Base-by-base conservation (phyloP, 202 grass and related monocot species). In the Brachypodium distachyon region DNA sequence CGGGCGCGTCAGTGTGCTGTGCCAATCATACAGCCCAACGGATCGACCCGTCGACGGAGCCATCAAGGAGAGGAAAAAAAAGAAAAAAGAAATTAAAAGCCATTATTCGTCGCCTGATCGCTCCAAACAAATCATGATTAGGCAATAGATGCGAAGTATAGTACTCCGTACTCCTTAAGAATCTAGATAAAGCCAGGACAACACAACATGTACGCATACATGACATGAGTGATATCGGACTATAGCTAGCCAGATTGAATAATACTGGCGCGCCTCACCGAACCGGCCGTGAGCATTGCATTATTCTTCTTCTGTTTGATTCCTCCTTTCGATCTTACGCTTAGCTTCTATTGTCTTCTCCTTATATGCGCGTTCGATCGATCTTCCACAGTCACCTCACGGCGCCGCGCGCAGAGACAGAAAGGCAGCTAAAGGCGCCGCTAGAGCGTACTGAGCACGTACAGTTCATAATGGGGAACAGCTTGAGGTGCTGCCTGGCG, bases 401-500 rank as follows among this genome's bases (percentile, higher is more conserved):
- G n/a, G n/a, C n/a, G 33, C 42, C 5, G 34, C 26, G 50, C 42
- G 28, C 38, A 46, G 40, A 29, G 37, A 42, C n/a, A n/a, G n/a
- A n/a, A n/a, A n/a, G n/a, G n/a, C n/a, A n/a, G n/a, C n/a, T n/a
- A n/a, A n/a, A n/a, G n/a, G n/a, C n/a, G n/a, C n/a, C n/a, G n/a
- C n/a, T n/a, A n/a, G n/a, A n/a, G n/a, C n/a, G n/a, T n/a, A n/a
- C n/a, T n/a, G n/a, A n/a, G n/a, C n/a, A n/a, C n/a, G n/a, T n/a
- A n/a, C n/a, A n/a, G n/a, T n/a, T n/a, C n/a, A n/a, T n/a, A n/a
- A 93, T 93, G 90, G 90, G 93, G 36, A 93, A 91, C 72, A 93
- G 77, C 81, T 70, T 91, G n/a, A 84, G 87, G 33, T 97, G 93
- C 78, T 93, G 79, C 73, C 71, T 97, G 27, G 90, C 93, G 13